A percentile compares a stretch with the other conserved stretches of the same genome.
phyloP scores from a whole-genome alignment of 2,329 filamentous ascomycete genomes.

The Biscogniauxia sp. region DNA sequence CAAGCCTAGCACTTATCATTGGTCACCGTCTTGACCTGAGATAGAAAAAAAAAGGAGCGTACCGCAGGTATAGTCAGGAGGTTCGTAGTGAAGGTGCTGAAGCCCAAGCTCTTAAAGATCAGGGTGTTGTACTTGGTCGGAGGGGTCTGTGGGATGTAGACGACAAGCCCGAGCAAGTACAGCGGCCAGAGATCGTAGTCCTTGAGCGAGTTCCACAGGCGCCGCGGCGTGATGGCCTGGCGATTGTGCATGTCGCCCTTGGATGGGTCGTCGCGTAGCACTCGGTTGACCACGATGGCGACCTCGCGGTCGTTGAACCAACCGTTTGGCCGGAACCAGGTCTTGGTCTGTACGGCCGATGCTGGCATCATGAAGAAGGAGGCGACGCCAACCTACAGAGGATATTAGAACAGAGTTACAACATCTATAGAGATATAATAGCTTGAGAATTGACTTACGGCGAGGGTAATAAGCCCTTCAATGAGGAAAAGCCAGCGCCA shows the following conservation, averaged over 20 bases:
- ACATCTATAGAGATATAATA: not conserved
- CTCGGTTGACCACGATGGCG: conserved; percentile 56
- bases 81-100: conserved; percentile 54
- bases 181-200: conserved; percentile 59
- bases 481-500: conserved; percentile 54
- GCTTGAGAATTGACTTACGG: conserved; percentile 15
- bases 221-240: conserved; percentile 46
- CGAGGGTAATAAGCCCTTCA: conserved; percentile 53
- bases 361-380: conserved; percentile 54
- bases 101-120: conserved; percentile 48
- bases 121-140: conserved; percentile 51
- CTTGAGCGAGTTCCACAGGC: conserved; percentile 47
- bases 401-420: not conserved
- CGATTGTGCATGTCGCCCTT: conserved; percentile 60
- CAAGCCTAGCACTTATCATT: conserved; percentile 24
- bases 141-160: conserved; percentile 48
- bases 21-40: conserved; percentile 1
- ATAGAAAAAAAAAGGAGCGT: not conserved
- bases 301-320: conserved; percentile 60
- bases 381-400: conserved; percentile 41
- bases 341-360: conserved; percentile 46
- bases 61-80: conserved; percentile 49
- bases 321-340: conserved; percentile 47
- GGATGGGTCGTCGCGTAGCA: conserved; percentile 54
- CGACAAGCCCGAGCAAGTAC: conserved; percentile 48